Evolutionary conservation across 805 yeast species (phyloP).

Genomic region (Kodamaea kaohsiungensis): DNA sequence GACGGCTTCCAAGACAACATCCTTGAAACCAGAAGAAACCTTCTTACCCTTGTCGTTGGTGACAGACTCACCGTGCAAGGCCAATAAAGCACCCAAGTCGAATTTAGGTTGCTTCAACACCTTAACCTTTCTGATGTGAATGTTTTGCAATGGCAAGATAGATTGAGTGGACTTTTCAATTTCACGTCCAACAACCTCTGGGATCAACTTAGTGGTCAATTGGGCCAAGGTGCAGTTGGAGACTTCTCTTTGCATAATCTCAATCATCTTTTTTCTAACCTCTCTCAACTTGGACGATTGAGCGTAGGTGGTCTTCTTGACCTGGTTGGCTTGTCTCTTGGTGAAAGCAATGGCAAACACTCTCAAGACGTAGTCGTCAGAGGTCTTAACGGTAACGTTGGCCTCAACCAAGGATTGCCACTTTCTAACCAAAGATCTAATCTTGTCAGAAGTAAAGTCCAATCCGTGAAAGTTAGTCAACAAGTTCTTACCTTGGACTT

Average conservation of each 20-base stretch:
- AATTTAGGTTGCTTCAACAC: conserved; percentile 98
- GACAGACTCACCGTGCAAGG: conserved; percentile 95
- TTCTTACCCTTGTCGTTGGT: conserved; percentile 95
- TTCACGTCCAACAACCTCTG: conserved; percentile 98
- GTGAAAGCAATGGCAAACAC: conserved; percentile 98
- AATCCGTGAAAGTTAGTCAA: conserved; percentile 99
- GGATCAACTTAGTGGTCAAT: conserved; percentile 94
- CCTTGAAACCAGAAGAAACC: conserved; percentile 94
- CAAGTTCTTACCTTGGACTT: conserved; percentile 98
- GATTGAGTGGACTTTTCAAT: conserved; percentile 94
- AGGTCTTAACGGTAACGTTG: conserved; percentile 95
- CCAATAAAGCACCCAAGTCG: conserved; percentile 93
- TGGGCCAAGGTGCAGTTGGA: conserved; percentile 93
- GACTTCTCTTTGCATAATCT: conserved; percentile 96
- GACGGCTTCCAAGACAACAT: conserved; percentile 96
- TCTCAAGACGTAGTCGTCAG: conserved; percentile 97
- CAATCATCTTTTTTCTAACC: conserved; percentile 95
- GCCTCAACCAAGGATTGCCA: conserved; percentile 99
- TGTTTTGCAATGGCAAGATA: conserved; percentile 97
- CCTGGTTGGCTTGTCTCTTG: conserved; percentile 95
- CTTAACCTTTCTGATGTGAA: conserved; percentile 98
- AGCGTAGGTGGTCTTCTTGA: conserved; percentile 97
- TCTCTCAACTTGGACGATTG: conserved; percentile 97
- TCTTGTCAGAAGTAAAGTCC: conserved; percentile 97
- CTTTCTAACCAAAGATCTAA: conserved; percentile 96